Base-by-base conservation (phyloP, 495 filamentous ascomycete genomes). In the Penicillium macrosclerotiorum region DNA sequence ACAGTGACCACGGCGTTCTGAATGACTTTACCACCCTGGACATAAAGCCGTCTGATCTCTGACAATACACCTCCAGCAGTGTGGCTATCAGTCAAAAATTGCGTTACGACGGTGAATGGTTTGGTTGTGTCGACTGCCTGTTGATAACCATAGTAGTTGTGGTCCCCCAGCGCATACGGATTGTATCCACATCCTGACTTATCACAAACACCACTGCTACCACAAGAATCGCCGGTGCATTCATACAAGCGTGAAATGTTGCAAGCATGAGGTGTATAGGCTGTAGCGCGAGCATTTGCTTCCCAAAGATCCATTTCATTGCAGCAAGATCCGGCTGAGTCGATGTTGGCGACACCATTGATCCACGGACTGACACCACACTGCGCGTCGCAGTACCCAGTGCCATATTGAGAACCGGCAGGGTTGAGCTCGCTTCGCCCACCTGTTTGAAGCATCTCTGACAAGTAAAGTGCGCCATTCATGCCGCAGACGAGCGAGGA, bases 301-400 rank as follows among this genome's bases (percentile, higher is more conserved):
- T 83, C 76, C 77, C 80, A 80, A 52, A 82, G 71, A 57, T 82
- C 79, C 77, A 82, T 81, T 55, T 82, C 77, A 42, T 77, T 79
- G 61, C 80, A 82, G 68, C 79, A 82, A 6, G 68, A 62, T 11
- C 78, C 76, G 16, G 61, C 49, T 13, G 49, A 57, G 25, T 74
- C 65, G 41, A 76, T 61, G 59, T 82, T 82, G 22, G 67, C 73
- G 12, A 74, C 59, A 20, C 82, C 81, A 51, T 83, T 81, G 43
- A 83, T 74, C 57, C 77, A 85, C 9, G 77, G 64, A 14, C 61
- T 59, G 13, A 68, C 63, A 29, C 68, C 74, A 62, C 84, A 87
- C 53, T 87, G 83, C 5, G 81, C 76, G 55, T 86, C 83, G 57
- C 84, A 88, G 68, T 88, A 87, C 0, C 83, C 83, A 22, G 81